These are phyloP conservation scores for Bipolaris gigantea DNA, from an alignment of 2,329 filamentous ascomycete species.

Conservation along the genomic window DNA sequence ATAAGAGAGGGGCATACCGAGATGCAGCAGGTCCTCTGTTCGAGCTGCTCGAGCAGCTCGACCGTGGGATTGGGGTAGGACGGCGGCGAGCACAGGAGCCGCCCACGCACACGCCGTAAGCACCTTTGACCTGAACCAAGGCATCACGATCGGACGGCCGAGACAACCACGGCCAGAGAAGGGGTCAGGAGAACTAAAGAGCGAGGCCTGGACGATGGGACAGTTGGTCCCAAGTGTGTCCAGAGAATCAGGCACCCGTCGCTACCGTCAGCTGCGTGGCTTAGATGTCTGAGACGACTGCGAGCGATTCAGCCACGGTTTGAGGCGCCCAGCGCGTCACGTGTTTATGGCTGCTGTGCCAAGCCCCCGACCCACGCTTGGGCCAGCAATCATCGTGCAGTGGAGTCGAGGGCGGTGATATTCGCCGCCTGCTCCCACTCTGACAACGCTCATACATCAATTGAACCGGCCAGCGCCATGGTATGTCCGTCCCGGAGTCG, in stretches of 20 bases:
- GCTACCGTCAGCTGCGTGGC: conserved; percentile 27
- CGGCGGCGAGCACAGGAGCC: conserved; percentile 35
- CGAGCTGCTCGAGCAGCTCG: conserved; percentile 21
- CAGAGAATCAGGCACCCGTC: conserved; percentile 40
- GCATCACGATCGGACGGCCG: conserved; percentile 25
- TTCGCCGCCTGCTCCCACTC: not conserved
- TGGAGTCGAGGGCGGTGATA: not conserved
- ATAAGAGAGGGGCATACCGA: conserved; percentile 34
- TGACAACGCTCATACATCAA: not conserved
- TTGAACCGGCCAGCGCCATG: conserved; percentile 20
- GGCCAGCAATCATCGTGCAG: conserved; percentile 5
- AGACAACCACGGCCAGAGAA: not conserved
- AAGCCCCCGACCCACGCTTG: conserved; percentile 8
- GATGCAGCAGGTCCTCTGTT: conserved; percentile 28
- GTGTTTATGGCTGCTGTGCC: conserved; percentile 8
- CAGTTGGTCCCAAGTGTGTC: conserved; percentile 20
- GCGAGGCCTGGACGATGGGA: conserved; percentile 17
- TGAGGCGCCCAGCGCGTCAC: not conserved
- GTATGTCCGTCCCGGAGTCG: conserved; percentile 20
- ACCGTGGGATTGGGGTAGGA: conserved; percentile 21
- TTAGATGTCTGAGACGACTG: conserved; percentile 17
- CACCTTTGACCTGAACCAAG: conserved; percentile 37
- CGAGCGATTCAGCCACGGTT: too few species aligned
- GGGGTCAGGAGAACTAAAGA: conserved; percentile 4
- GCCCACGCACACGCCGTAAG: conserved; percentile 36